These are phyloP conservation scores for Citrus glauca DNA, from an alignment of 345 rosid species.

Conservation along the genomic window DNA sequence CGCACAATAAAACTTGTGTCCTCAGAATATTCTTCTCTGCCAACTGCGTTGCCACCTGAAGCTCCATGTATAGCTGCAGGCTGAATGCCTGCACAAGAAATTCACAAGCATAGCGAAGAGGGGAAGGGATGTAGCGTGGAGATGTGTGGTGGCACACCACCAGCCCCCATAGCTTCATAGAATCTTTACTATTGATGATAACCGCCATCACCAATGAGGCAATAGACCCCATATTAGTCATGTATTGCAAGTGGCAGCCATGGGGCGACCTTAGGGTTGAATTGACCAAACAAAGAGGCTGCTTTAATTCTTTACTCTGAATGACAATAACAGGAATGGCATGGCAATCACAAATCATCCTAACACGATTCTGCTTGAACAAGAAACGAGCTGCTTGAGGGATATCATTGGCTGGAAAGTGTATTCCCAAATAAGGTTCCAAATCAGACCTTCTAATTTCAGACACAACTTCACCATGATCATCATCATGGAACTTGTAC, in stretches of 20 bases:
- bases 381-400: slow-evolving; percentile 87
- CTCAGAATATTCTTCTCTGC: slow-evolving; percentile 65
- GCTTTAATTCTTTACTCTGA: slow-evolving; percentile 60
- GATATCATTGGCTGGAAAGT: slow-evolving; percentile 85
- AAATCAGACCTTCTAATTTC: slow-evolving; percentile 82
- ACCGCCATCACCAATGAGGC: slow-evolving; percentile 77
- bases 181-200: slow-evolving; percentile 39
- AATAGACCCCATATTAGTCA: slow-evolving; percentile 78
- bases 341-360: slow-evolving; percentile 78
- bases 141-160: slow-evolving; percentile 82
- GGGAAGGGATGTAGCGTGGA: slow-evolving; percentile 66
- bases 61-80: slow-evolving; percentile 71
- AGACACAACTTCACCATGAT: slow-evolving; percentile 82
- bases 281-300: slow-evolving; percentile 72
- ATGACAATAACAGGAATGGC: slow-evolving; percentile 54
- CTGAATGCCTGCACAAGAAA: slow-evolving; percentile 84
- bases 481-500: slow-evolving; percentile 83
- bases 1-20: slow-evolving; percentile 70
- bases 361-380: slow-evolving; percentile 75
- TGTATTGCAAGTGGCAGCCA: slow-evolving; percentile 67
- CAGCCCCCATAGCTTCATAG: slow-evolving; percentile 82
- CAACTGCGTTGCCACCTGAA: slow-evolving; percentile 57
- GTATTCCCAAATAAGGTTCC: slow-evolving; percentile 84
- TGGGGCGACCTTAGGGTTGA: slow-evolving; percentile 79
- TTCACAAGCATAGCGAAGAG: slow-evolving; percentile 79